Conservation (phyloP, 805 yeast species). For the Candida tammaniensis region DNA sequence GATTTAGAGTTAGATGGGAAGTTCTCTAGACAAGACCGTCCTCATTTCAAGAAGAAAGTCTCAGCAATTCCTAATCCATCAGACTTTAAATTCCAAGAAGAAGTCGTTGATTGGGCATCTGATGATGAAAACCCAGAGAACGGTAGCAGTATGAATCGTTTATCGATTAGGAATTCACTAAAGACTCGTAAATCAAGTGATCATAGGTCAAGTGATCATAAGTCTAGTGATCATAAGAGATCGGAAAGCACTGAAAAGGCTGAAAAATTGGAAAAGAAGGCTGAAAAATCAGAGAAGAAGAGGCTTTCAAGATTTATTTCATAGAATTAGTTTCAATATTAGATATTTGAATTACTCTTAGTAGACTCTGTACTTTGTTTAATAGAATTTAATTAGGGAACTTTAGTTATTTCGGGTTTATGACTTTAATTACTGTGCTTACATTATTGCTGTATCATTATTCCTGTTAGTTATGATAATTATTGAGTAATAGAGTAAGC, state of each 20-base stretch:
- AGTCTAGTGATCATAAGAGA: constrained; percentile 14
- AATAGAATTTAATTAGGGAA: too few species aligned
- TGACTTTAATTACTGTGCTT: too few species aligned
- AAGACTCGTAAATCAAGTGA: constrained; percentile 22
- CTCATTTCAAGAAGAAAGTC: constrained; percentile 32
- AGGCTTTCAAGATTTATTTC: constrained; percentile 12
- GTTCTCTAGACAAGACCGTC: constrained; percentile 12
- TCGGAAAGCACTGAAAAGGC: constrained; percentile 19
- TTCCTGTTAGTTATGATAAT: too few species aligned
- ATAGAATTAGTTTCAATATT: too few species aligned
- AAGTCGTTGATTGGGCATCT: constrained; percentile 44
- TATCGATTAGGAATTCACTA: constrained; percentile 39
- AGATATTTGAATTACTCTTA: too few species aligned
- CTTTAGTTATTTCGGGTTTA: too few species aligned
- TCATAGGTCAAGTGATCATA: constrained; percentile 28
- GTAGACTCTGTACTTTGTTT: too few species aligned
- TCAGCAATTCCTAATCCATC: constrained; percentile 27
- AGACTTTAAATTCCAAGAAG: constrained; percentile 36
- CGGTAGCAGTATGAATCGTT: constrained; percentile 35
- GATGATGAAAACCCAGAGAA: constrained; percentile 42
- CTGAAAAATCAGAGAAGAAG: constrained; percentile 8
- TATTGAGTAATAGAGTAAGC: too few species aligned
- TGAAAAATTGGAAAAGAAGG: background rate
- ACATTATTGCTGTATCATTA: too few species aligned
- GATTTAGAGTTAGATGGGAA: constrained; percentile 26